A percentile compares a stretch with the other conserved stretches of the same genome.
These are phyloP conservation scores for Yamadazyma spencermartinsiae DNA, from an alignment of 1,139 yeast genomes.

Conservation along the genomic window DNA sequence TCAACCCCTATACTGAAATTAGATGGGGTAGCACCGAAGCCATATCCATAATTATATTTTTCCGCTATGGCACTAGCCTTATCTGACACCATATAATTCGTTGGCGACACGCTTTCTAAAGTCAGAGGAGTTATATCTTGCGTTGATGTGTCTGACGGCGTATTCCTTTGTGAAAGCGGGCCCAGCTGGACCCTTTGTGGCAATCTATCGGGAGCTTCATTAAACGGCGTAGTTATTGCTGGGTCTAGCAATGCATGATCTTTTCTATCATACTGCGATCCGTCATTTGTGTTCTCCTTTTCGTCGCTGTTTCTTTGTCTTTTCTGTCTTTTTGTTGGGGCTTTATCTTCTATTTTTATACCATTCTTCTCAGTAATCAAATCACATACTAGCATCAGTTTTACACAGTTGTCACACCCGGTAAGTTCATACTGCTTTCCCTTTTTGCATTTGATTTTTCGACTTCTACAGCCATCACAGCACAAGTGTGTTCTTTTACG, in stretches of 20 bases:
- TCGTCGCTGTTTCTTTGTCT: not conserved
- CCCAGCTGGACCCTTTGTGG: too few relatives aligned
- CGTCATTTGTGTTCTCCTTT: too few relatives aligned
- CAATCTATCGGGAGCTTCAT: not conserved
- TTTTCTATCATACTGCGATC: not conserved
- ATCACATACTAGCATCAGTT: conserved; percentile 7
- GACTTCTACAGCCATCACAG: conserved; percentile 48
- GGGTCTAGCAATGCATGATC: not conserved
- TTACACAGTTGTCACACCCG: conserved; percentile 37
- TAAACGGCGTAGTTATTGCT: not conserved
- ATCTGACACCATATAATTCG: too few relatives aligned
- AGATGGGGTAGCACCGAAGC: too few relatives aligned
- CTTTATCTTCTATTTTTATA: not conserved
- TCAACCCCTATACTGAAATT: too few relatives aligned
- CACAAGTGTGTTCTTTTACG: conserved; percentile 53
- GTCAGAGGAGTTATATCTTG: too few relatives aligned
- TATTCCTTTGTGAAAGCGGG: too few relatives aligned
- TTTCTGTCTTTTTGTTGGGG: not conserved
- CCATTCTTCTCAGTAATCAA: conserved; percentile 2
- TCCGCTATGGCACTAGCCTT: too few relatives aligned
- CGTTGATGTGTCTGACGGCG: too few relatives aligned
- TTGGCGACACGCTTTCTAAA: too few relatives aligned
- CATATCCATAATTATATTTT: too few relatives aligned
- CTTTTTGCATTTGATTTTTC: conserved; percentile 37
- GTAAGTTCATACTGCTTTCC: conserved; percentile 28